A percentile compares a stretch with the other conserved stretches of the same genome.
Evolutionary conservation across 768 basidiomycete genomes (phyloP).

Genomic region (Tricholoma hemisulphureum): DNA sequence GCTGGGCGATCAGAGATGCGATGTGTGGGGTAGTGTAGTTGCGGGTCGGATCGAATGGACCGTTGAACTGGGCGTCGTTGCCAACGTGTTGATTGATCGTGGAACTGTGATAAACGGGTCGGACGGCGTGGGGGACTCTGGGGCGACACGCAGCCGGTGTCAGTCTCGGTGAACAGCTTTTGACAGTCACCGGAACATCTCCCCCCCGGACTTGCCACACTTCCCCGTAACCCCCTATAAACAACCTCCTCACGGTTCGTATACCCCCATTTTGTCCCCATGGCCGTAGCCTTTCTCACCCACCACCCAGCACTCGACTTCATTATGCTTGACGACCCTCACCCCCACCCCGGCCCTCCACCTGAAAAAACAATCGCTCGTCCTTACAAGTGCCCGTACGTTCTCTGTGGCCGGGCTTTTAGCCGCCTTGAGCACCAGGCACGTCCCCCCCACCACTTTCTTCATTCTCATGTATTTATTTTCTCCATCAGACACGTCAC

Average conservation of each 20-base stretch:
- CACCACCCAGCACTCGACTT: slow-evolving; percentile 9
- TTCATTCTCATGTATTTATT: slow-evolving; percentile 13
- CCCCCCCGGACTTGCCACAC: slow-evolving; percentile 12
- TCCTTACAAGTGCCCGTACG: slow-evolving; percentile 96
- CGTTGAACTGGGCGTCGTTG: too few species aligned
- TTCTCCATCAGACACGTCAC: slow-evolving; percentile 88
- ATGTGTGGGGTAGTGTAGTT: too few species aligned
- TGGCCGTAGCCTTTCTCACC: slow-evolving; percentile 12
- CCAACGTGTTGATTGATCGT: too few species aligned
- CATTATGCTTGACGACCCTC: slow-evolving; percentile 20
- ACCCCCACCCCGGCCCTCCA: slow-evolving; percentile 7
- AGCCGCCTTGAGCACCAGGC: slow-evolving; percentile 96
- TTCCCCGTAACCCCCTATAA: slow-evolving; percentile 6
- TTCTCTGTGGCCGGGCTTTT: slow-evolving; percentile 91
- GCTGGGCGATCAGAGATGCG: too few species aligned
- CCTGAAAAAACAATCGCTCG: slow-evolving; percentile 43
- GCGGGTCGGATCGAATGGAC: too few species aligned
- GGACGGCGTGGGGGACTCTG: neutral
- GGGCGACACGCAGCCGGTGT: neutral
- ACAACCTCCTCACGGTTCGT: neutral
- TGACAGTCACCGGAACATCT: neutral
- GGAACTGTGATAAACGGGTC: neutral
- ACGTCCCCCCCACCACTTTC: slow-evolving; percentile 10
- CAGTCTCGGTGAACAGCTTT: neutral
- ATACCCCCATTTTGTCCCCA: slow-evolving; percentile 1